Evolutionary conservation across 768 basidiomycete genomes (phyloP), one percentile per base, ranked within the genome.

Genomic region (Lepiota brunneoincarnata): DNA sequence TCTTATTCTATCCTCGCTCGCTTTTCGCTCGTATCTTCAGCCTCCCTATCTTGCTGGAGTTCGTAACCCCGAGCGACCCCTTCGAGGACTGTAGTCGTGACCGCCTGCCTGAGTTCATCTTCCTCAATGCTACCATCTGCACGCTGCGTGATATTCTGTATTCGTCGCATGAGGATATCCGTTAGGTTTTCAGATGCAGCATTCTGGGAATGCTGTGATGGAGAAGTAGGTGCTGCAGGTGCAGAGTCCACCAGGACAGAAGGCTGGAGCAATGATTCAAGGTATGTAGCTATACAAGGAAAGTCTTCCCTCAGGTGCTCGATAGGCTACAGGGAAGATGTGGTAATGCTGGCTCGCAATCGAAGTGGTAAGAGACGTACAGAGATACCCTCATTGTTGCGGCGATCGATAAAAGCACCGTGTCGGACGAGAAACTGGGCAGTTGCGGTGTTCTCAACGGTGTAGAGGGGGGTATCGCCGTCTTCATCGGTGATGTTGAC

Each of bases 391-490:
- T 91, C 84, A 48, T 69, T 65, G 67, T 97, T 96, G 57, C 72
- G 75, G 59, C 76, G 70, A 63, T 81, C 73, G 23, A 86, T 67
- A 45, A 71, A 66, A 4, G 93, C 93, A 15, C 93, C 93, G 57
- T 87, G 82, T 51, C 88, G 77, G 60, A 96, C 74, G 57, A 97
- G 82, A 69, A 78, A 92, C 12, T 75, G 77, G 2, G 94, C 93
- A 0, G 88, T 89, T 55, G 86, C 80, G 38, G 90, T 63, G 65
- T 83, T 81, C 70, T 97, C 94, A 42, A 92, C 92, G 21, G 90
- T 90, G 75, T 90, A 96, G 15, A 97, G 73, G 9, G 94, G 94
- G 9, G 93, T 96, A 67, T 97, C 94, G 7, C 90, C 91, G 64
- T 97, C 94, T 49, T 75, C 76, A 65, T 97, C 94, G 1, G 82